Percentiles rank a stretch among this genome's conserved stretches.
phyloP scores from a whole-genome alignment of 768 basidiomycete genomes.

The Lentinus tigrinus region DNA sequence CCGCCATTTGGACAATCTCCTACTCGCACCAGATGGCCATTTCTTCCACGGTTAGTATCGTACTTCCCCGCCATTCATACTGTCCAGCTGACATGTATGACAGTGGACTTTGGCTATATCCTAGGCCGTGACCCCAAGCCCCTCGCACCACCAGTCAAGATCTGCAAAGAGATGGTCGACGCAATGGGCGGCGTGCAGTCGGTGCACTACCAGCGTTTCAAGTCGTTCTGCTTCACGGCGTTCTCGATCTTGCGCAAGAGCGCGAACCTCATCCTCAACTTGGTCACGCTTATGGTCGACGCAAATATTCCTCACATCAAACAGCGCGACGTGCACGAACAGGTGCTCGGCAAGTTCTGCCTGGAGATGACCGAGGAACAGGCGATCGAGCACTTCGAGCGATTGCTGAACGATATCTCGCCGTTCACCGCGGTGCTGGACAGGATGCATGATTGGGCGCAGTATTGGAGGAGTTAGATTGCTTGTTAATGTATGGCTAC shows the following conservation, averaged over 20 bases:
- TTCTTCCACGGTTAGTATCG: conserved; percentile 85
- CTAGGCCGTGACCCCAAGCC: conserved; percentile 97
- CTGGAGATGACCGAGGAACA: conserved; percentile 94
- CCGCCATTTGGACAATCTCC: conserved; percentile 92
- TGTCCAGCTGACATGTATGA: conserved; percentile 6
- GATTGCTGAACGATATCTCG: conserved; percentile 88
- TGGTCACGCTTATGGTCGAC: conserved; percentile 96
- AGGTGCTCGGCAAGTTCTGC: conserved; percentile 96
- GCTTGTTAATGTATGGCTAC: neutral
- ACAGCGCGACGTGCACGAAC: conserved; percentile 79
- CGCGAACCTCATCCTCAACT: conserved; percentile 93
- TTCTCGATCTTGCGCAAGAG: conserved; percentile 96
- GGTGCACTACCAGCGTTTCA: conserved; percentile 94
- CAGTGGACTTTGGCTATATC: conserved; percentile 99
- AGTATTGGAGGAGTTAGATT: conserved; percentile 77
- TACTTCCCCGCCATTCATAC: no score
- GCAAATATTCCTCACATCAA: conserved; percentile 98
- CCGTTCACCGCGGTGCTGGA: conserved; percentile 93
- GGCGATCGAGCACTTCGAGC: conserved; percentile 96
- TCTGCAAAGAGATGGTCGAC: conserved; percentile 99
- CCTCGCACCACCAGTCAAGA: conserved; percentile 96
- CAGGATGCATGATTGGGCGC: conserved; percentile 87
- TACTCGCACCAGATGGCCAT: conserved; percentile 91
- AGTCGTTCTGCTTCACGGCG: conserved; percentile 95
- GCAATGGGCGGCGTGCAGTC: conserved; percentile 98